phyloP scores from a whole-genome alignment of 2,329 filamentous ascomycete species.

The Aureobasidium sp. region DNA sequence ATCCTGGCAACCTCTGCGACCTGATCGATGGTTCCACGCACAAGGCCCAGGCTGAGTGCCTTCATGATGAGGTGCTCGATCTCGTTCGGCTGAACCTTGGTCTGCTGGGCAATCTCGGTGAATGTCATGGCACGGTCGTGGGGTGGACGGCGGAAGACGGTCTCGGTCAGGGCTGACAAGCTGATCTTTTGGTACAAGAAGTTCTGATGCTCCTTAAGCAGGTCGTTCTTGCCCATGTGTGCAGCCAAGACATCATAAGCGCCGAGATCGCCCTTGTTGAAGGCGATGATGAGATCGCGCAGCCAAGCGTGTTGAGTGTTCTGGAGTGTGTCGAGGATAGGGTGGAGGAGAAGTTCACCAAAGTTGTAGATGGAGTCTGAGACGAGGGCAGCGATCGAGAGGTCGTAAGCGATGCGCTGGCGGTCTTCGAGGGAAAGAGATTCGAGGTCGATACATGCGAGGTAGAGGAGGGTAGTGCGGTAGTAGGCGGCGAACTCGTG shows the following conservation, averaged over 20 bases:
- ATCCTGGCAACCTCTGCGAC: constrained; percentile 91
- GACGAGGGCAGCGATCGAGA: constrained; percentile 84
- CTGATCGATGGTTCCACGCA: constrained; percentile 92
- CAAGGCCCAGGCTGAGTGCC: constrained; percentile 84
- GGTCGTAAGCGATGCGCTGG: constrained; percentile 78
- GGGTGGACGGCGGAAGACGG: constrained; percentile 89
- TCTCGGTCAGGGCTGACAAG: constrained; percentile 89
- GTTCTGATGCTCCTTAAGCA: constrained; percentile 70
- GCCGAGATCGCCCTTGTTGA: constrained; percentile 87
- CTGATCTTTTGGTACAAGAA: constrained; percentile 98
- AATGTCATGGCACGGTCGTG: constrained; percentile 96
- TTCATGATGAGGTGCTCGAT: constrained; percentile 99
- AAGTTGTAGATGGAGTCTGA: constrained; percentile 99
- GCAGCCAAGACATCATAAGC: constrained; percentile 71
- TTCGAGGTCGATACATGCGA: constrained; percentile 85
- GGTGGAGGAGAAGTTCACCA: constrained; percentile 94
- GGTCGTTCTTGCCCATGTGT: constrained; percentile 68
- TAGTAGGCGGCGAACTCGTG: constrained; percentile 95
- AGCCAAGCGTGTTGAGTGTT: constrained; percentile 77
- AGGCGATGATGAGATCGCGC: constrained; percentile 90
- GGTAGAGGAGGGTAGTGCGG: constrained; percentile 93
- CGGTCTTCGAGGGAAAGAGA: constrained; percentile 68
- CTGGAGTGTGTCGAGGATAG: constrained; percentile 79
- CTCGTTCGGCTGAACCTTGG: constrained; percentile 81
- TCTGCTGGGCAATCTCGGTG: constrained; percentile 78